Base-by-base conservation (phyloP, 2,329 filamentous ascomycete genomes). In the Teratosphaeriaceae sp. region DNA sequence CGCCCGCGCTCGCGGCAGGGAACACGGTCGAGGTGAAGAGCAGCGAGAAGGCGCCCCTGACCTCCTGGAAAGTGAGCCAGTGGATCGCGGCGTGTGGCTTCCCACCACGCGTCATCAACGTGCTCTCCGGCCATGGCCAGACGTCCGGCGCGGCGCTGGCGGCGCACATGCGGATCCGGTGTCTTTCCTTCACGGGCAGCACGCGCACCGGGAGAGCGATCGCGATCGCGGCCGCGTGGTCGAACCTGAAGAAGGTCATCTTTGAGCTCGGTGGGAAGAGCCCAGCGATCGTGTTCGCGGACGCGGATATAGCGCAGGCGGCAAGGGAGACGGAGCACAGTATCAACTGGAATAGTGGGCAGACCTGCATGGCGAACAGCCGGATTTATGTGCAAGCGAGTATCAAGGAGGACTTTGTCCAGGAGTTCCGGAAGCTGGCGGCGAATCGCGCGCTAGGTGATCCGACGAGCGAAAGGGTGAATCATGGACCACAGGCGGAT, bases 131-230 rank as follows among this genome's bases (percentile, higher is more conserved):
- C 5, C 55, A 59, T 41, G 65, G 65, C 13, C 72, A 70, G 20
- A 79, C 78, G 26, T 80, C 82, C 0, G 85, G 85, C 9, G 72
- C 78, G 3, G 79, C 82, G 0, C 71, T 88, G 9, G 79, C 79
- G 4, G 71, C 71, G 21, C 85, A 89, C 58, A 65, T 78, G 38
- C 74, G 75, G 33, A 73, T 89, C 16, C 80, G 85, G 55, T 88
- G 88, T 69, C 72, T 88, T 51, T 82, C 82, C 1, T 89, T 88
- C 52, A 89, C 85, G 0, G 85, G 85, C 30, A 84, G 79, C 2
- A 87, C 84, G 0, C 65, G 68, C 1, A 88, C 84, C 1, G 85
- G 80, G 8, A 45, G 51, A 18, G 51, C 49, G 27, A 55, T 63
- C 30, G 48, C 55, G 38, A 51, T 43, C 11, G 50, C 51, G 11